Percentiles rank a stretch among this genome's conserved stretches.
Evolutionary conservation across 768 basidiomycete genomes (phyloP).

Genomic region (Phlebiopsis gigantea): DNA sequence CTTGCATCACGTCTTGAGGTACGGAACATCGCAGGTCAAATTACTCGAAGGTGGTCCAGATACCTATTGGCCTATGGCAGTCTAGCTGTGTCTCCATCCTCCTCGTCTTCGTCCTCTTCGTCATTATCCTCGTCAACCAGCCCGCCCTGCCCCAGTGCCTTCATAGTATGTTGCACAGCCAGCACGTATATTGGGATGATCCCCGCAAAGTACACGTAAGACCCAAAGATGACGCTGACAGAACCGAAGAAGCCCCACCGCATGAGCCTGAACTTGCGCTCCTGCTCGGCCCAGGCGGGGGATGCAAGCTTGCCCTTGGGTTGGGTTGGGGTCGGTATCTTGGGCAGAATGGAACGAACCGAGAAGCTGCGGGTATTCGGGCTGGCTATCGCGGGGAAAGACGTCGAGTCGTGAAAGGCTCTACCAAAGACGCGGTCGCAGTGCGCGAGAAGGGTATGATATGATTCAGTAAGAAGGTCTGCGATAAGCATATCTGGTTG

Average conservation of each 20-base stretch:
- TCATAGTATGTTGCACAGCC: not conserved
- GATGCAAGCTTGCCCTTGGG: conserved; percentile 22
- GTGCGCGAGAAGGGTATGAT: conserved; percentile 53
- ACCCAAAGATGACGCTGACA: not conserved
- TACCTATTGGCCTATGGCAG: no score
- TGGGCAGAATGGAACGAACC: conserved; percentile 32
- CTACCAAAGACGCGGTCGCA: conserved; percentile 43
- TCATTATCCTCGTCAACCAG: conserved; percentile 12
- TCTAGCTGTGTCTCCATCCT: conserved; percentile 14
- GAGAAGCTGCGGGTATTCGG: conserved; percentile 18
- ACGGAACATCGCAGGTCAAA: no score
- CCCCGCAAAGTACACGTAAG: not conserved
- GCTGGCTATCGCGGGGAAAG: conserved; percentile 14
- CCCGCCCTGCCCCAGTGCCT: conserved; percentile 1
- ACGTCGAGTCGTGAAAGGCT: conserved; percentile 24
- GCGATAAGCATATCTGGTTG: conserved; percentile 59
- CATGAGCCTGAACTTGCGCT: conserved; percentile 41
- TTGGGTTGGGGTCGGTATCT: not conserved
- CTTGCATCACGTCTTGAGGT: no score
- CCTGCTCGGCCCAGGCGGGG: conserved; percentile 21
- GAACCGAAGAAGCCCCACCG: conserved; percentile 41
- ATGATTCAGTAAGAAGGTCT: conserved; percentile 48
- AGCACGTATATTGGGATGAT: not conserved
- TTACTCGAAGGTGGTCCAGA: no score
- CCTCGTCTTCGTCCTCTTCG: conserved; percentile 13